Evolutionary conservation across 164 flowering plant genomes (phyloP), one percentile per base, ranked within the genome.

Genomic region (Piper longum): DNA sequence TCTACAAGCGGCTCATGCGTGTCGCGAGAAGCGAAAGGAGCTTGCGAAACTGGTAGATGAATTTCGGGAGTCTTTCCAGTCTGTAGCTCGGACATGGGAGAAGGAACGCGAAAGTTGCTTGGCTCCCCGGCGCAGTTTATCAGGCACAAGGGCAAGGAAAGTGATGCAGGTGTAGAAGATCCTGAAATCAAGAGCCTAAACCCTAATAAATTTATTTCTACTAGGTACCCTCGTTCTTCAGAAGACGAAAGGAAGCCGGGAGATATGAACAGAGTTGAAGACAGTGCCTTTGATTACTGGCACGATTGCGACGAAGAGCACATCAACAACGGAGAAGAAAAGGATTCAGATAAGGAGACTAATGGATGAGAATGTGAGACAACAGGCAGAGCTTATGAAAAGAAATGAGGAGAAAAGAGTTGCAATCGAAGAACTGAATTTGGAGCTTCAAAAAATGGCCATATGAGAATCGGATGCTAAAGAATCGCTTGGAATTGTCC

Each of bases 401-500:
- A 72, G 83, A 59, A 79, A 81, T 57, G 76, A 75, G 7, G 78
- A 77, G 66, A 81, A 81, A 64, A 78, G 78, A 62, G 63, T 66
- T 43, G 57, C 66, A 41, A 79, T 81, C 16, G 74, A 74, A 65
- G 71, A 70, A 13, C 77, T 80, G 16, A 54, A 62, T 59, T 56
- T 45, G 16, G 68, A 73, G 67, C 54, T 78, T 5, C 60, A 72
- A 13, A 57, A 58, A 52, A 41, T 75, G 18, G 69, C 16, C 16
- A 58, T 70, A 63, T 16, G 81, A 78, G 72, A 83, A 77, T 57
- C 72, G 11, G 61, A 70, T 66, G 42, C 74, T 75, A 62, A 73
- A 71, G 64, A 64, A 57, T 40, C 41, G 64, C 36, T 52, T 71
- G 51, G 56, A 42, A 41, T 55, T 59, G 57, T 65, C 70, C 16